phyloP scores from a whole-genome alignment of 2,329 filamentous ascomycete genomes.

The Neonectria faginata region DNA sequence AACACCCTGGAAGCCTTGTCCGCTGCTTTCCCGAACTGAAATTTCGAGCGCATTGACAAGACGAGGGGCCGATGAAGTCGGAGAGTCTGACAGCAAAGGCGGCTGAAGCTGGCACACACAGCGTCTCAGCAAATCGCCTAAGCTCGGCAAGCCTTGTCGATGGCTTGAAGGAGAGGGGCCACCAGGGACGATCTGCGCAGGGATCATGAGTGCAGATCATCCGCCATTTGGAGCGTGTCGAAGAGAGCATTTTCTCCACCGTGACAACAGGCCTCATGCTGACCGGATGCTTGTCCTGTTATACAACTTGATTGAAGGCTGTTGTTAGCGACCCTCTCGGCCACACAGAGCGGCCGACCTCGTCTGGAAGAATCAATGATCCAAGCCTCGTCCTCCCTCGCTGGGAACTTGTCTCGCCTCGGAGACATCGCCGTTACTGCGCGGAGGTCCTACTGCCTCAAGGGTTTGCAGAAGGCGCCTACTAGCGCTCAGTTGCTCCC shows the following conservation, averaged over 20 bases:
- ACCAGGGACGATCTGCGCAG: constrained; percentile 45
- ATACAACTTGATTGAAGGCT: constrained; percentile 11
- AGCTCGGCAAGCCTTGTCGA: constrained; percentile 22
- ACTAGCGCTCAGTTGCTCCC: constrained; percentile 30
- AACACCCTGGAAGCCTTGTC: constrained; percentile 16
- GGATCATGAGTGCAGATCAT: constrained; percentile 43
- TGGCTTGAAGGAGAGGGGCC: constrained; percentile 39
- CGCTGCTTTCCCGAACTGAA: background rate
- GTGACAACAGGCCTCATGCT: constrained; percentile 32
- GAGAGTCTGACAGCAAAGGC: constrained; percentile 9
- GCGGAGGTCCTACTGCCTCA: constrained; percentile 30
- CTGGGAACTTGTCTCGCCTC: constrained; percentile 1
- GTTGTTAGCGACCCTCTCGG: constrained; percentile 16
- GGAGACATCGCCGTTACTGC: constrained; percentile 28
- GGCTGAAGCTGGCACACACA: constrained; percentile 17
- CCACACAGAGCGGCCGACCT: constrained; percentile 28
- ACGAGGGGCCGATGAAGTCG: constrained; percentile 2
- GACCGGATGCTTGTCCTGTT: constrained; percentile 24
- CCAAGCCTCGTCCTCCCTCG: background rate
- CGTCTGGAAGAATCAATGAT: constrained; percentile 15
- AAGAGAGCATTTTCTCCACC: constrained; percentile 32
- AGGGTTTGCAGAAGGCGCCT: constrained; percentile 24
- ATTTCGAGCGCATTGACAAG: constrained; percentile 4
- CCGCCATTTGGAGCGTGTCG: constrained; percentile 39
- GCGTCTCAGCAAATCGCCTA: constrained; percentile 28